phyloP scores from a whole-genome alignment of 306 rosid species.

The Quercus parvula region DNA sequence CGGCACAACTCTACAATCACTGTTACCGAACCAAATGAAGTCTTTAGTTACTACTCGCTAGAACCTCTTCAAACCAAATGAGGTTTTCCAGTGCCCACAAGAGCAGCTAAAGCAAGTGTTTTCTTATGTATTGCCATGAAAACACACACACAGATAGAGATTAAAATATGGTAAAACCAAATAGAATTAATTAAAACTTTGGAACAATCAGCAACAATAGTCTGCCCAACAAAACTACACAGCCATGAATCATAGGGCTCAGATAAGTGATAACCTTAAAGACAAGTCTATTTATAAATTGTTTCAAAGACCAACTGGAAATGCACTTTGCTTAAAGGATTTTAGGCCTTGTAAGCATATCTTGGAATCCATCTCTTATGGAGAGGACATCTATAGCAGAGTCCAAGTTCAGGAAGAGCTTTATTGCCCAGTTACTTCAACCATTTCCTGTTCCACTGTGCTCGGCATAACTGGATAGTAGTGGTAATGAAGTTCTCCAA shows the following conservation, averaged over 20 bases:
- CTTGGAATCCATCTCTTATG: background rate
- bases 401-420: constrained; percentile 12
- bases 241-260: background rate
- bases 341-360: background rate
- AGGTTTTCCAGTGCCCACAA: background rate
- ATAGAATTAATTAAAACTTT: background rate
- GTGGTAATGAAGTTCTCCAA: constrained; percentile 81
- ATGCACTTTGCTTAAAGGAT: background rate
- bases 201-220: background rate
- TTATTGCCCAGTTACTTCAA: constrained; percentile 65
- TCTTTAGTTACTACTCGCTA: too few species aligned
- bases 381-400: background rate
- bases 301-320: background rate
- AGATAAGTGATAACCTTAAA: background rate
- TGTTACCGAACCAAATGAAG: too few species aligned
- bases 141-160: background rate
- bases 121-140: background rate
- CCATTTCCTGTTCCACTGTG: constrained; percentile 93
- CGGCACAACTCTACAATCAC: too few species aligned
- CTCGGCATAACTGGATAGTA: constrained; percentile 71
- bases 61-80: background rate
- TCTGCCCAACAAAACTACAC: background rate
- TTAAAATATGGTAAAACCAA: background rate
- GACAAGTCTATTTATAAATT: background rate
- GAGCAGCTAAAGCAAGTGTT: background rate